Conservation (phyloP, 1,139 yeast genomes). For the Magnusiomyces paraingens region DNA sequence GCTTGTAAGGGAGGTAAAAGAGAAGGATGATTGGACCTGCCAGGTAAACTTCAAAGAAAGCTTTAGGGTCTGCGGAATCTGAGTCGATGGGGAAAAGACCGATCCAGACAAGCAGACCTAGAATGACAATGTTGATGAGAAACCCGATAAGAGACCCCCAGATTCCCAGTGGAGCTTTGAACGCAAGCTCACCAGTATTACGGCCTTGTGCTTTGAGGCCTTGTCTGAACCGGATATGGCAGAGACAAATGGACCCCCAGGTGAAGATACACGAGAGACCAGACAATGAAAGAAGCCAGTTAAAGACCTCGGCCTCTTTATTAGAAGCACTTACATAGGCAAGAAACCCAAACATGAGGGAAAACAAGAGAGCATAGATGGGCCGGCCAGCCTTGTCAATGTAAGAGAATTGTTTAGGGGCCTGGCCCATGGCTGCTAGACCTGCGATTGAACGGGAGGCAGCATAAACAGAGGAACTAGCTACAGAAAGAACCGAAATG, state of each 20-base stretch:
- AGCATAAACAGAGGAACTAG: constrained; percentile 70
- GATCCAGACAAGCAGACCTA: constrained; percentile 58
- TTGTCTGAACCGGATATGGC: constrained; percentile 55
- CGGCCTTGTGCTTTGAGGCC: constrained; percentile 59
- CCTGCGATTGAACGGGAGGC: constrained; percentile 78
- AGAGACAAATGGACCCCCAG: constrained; percentile 65
- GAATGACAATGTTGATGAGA: constrained; percentile 49
- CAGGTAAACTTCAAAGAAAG: constrained; percentile 48
- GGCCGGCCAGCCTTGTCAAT: constrained; percentile 74
- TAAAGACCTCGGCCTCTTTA: constrained; percentile 60
- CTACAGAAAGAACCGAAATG: constrained; percentile 61
- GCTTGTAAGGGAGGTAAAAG: constrained; percentile 46
- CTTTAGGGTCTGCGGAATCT: constrained; percentile 35
- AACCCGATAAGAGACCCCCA: constrained; percentile 66
- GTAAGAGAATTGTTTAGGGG: constrained; percentile 67
- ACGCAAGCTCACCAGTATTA: constrained; percentile 59
- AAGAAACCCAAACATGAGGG: constrained; percentile 56
- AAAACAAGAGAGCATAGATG: constrained; percentile 52
- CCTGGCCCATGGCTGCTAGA: constrained; percentile 70
- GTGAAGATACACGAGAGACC: constrained; percentile 73
- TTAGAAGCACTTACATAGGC: constrained; percentile 65
- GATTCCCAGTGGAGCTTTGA: constrained; percentile 62
- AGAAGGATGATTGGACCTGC: constrained; percentile 46
- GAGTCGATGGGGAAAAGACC: constrained; percentile 62
- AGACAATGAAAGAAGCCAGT: constrained; percentile 72